Conservation (phyloP, 345 rosid species). For the Firmiana major region DNA sequence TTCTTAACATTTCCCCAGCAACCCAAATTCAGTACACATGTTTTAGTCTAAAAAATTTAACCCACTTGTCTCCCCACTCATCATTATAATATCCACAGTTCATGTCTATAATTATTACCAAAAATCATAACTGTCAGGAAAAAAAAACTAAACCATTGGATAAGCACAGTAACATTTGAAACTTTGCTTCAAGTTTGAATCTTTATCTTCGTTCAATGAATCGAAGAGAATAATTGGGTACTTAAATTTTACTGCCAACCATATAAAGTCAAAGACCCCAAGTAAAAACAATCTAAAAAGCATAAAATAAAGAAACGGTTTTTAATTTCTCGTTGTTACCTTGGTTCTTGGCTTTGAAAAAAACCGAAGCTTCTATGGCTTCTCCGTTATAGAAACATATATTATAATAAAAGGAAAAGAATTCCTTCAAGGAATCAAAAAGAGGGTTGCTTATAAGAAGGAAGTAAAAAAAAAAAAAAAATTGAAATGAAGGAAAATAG, state of each 20-base stretch:
- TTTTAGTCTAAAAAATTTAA: conserved; percentile 1
- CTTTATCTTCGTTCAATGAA: conserved; percentile 12
- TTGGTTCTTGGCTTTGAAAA: background rate
- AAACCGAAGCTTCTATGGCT: too few species aligned
- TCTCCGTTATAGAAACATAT: background rate
- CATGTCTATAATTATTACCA: background rate
- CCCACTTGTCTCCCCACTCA: background rate
- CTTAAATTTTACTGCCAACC: background rate
- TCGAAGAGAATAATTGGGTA: background rate
- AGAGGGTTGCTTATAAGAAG: background rate
- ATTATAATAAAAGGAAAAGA: background rate
- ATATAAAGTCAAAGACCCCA: background rate
- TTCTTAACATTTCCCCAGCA: conserved; percentile 11
- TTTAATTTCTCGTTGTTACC: background rate
- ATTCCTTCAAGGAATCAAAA: too few species aligned
- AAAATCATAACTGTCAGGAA: background rate
- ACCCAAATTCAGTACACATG: conserved; percentile 10
- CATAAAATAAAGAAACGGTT: background rate
- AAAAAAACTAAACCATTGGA: background rate
- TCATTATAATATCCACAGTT: conserved; percentile 6
- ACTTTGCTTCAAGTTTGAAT: conserved; percentile 5
- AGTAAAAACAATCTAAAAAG: background rate
- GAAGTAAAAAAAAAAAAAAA: background rate
- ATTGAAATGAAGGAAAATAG: too few species aligned
- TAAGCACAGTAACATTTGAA: background rate